Evolutionary conservation across 495 filamentous ascomycete genomes (phyloP).

Genomic region (Bathelium albidoporum): DNA sequence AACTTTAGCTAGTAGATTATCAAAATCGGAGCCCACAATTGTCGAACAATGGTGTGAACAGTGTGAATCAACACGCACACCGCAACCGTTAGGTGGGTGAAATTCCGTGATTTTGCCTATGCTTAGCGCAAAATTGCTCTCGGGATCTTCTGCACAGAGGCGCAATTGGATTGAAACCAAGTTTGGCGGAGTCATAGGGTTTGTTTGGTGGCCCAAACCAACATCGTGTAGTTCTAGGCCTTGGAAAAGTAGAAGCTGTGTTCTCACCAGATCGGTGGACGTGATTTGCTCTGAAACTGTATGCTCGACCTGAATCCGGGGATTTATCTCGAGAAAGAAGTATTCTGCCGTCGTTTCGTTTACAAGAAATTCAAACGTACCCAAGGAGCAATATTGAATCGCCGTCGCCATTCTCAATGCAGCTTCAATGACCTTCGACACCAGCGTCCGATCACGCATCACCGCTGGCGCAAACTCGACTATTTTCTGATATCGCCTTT

Average conservation of each 20-base stretch:
- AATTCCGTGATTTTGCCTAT: conserved; percentile 49
- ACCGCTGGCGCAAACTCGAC: conserved; percentile 38
- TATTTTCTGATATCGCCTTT: conserved; percentile 33
- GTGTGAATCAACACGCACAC: conserved; percentile 47
- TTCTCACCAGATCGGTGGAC: conserved; percentile 32
- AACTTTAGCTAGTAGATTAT: conserved; percentile 52
- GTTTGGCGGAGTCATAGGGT: conserved; percentile 26
- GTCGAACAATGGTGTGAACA: conserved; percentile 32
- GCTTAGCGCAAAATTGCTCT: conserved; percentile 43
- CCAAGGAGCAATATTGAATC: conserved; percentile 30
- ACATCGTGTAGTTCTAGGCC: conserved; percentile 36
- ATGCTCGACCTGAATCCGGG: conserved; percentile 40
- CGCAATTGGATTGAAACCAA: conserved; percentile 46
- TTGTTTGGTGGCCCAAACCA: conserved; percentile 27
- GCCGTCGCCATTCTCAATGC: conserved; percentile 29
- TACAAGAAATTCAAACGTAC: conserved; percentile 34
- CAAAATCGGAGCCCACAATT: conserved; percentile 46
- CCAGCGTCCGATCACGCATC: conserved; percentile 29
- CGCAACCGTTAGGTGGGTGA: conserved; percentile 43
- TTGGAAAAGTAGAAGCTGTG: conserved; percentile 46
- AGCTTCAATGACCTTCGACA: conserved; percentile 30
- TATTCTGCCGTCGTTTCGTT: conserved; percentile 25
- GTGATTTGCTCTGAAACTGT: conserved; percentile 41
- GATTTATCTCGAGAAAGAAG: conserved; percentile 34
- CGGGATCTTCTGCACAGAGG: conserved; percentile 46